Conservation (phyloP, 2,329 filamentous ascomycete species). For the Sporothrix euskadiensis region DNA sequence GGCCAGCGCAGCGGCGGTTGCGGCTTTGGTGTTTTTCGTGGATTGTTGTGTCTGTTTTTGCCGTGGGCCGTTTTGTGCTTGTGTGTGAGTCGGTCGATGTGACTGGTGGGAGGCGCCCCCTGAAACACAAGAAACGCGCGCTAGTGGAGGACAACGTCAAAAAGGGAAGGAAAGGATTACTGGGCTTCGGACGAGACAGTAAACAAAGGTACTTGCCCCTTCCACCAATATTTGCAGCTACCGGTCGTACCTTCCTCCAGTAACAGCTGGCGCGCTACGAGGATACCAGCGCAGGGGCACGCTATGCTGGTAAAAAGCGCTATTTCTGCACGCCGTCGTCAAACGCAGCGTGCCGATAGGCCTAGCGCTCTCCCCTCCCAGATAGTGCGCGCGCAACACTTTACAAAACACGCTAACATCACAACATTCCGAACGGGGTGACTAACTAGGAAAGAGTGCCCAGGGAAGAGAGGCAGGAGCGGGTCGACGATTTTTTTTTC, state of each 20-base stretch:
- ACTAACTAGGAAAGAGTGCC: not conserved
- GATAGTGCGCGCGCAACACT: not conserved
- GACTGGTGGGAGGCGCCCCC: constrained; percentile 7
- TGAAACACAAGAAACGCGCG: constrained; percentile 23
- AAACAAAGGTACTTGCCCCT: not conserved
- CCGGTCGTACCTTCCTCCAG: not conserved
- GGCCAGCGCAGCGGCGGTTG: not conserved
- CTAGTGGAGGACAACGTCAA: constrained; percentile 3
- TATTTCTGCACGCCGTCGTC: constrained; percentile 14
- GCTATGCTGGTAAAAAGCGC: not conserved
- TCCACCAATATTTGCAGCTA: not conserved
- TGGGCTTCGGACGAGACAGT: not conserved
- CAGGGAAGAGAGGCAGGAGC: not conserved
- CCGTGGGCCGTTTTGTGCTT: not conserved
- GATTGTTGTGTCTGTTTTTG: not conserved
- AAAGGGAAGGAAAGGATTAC: constrained; percentile 11
- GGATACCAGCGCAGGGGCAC: constrained; percentile 6
- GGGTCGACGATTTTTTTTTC: not conserved
- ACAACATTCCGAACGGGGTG: constrained; percentile 4
- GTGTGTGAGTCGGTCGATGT: not conserved
- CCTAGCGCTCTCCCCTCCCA: not conserved
- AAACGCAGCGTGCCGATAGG: not conserved
- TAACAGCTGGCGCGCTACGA: not conserved
- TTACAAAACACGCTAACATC: constrained; percentile 9
- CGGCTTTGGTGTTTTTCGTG: not conserved